Evolutionary conservation across 2,329 filamentous ascomycete genomes (phyloP).

Genomic region (Keithomyces neogunnii): DNA sequence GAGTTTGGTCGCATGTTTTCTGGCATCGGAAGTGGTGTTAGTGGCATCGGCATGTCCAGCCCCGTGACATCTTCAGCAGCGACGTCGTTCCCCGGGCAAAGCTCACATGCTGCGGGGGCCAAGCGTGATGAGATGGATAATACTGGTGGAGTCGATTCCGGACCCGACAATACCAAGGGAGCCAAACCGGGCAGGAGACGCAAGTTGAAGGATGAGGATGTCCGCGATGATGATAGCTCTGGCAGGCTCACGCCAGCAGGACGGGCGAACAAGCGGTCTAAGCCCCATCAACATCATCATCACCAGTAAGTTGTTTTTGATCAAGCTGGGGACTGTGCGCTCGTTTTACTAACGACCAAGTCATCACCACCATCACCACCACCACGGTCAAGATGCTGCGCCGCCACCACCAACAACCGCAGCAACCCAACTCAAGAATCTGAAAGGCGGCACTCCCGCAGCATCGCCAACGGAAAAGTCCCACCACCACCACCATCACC

Average conservation of each 20-base stretch:
- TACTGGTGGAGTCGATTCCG: slow-evolving; percentile 32
- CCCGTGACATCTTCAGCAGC: slow-evolving; percentile 33
- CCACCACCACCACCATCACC: slow-evolving; percentile 40
- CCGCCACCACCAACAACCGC: slow-evolving; percentile 32
- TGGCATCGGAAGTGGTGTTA: slow-evolving; percentile 63
- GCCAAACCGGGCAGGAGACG: slow-evolving; percentile 49
- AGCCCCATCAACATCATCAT: slow-evolving; percentile 58
- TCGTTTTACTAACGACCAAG: not conserved
- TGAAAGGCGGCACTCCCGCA: slow-evolving; percentile 36
- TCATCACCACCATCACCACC: slow-evolving; percentile 25
- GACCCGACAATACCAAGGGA: slow-evolving; percentile 30
- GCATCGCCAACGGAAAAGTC: slow-evolving; percentile 38
- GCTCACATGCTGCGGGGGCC: slow-evolving; percentile 20
- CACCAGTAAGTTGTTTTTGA: slow-evolving; percentile 48
- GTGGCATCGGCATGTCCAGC: slow-evolving; percentile 41
- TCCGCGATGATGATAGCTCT: slow-evolving; percentile 57
- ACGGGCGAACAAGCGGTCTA: slow-evolving; percentile 57
- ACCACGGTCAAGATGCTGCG: slow-evolving; percentile 40
- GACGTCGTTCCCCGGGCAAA: slow-evolving; percentile 33
- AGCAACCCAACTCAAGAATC: slow-evolving; percentile 36
- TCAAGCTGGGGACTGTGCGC: not conserved
- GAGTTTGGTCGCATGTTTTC: slow-evolving; percentile 94
- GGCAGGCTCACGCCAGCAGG: slow-evolving; percentile 53
- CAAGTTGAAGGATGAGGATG: slow-evolving; percentile 70
- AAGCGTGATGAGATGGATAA: slow-evolving; percentile 46